Conservation (phyloP, 2,329 filamentous ascomycete genomes). For the Pyrenophora teres region DNA sequence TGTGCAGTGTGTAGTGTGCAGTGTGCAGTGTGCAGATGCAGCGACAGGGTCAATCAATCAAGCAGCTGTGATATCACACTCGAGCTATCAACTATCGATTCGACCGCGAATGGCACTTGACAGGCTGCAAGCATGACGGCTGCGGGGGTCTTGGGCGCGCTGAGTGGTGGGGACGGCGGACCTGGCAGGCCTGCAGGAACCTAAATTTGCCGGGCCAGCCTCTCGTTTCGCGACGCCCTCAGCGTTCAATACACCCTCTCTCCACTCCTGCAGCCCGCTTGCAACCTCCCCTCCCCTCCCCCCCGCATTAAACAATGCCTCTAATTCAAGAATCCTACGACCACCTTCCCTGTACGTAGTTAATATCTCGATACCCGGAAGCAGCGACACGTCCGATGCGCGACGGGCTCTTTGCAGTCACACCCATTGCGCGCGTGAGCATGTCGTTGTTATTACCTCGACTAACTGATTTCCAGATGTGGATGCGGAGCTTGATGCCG, state of each 20-base stretch:
- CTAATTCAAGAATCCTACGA: constrained; percentile 74
- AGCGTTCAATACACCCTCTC: constrained; percentile 18
- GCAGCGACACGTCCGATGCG: constrained; percentile 65
- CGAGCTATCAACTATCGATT: neutral
- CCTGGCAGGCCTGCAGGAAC: constrained; percentile 7
- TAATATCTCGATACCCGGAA: constrained; percentile 14
- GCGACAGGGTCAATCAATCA: neutral
- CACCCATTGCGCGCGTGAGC: constrained; percentile 5
- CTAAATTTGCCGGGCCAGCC: constrained; percentile 17
- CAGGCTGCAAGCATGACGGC: constrained; percentile 18
- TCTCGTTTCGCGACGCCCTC: constrained; percentile 12
- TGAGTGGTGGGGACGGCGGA: constrained; percentile 17
- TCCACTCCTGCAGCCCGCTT: constrained; percentile 14
- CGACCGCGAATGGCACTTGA: neutral
- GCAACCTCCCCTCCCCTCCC: constrained; percentile 12
- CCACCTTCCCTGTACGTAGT: constrained; percentile 73
- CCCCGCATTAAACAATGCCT: constrained; percentile 57
- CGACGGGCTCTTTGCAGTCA: neutral
- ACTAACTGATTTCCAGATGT: constrained; percentile 66
- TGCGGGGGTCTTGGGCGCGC: constrained; percentile 7
- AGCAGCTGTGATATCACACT: too few species aligned
- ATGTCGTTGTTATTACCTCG: neutral
- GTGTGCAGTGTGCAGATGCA: too few species aligned
- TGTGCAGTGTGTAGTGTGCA: too few species aligned
- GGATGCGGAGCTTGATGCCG: constrained; percentile 70